These are phyloP conservation scores for Holtermanniella nyarrowii DNA, from an alignment of 768 basidiomycete genomes.

Conservation along the genomic window DNA sequence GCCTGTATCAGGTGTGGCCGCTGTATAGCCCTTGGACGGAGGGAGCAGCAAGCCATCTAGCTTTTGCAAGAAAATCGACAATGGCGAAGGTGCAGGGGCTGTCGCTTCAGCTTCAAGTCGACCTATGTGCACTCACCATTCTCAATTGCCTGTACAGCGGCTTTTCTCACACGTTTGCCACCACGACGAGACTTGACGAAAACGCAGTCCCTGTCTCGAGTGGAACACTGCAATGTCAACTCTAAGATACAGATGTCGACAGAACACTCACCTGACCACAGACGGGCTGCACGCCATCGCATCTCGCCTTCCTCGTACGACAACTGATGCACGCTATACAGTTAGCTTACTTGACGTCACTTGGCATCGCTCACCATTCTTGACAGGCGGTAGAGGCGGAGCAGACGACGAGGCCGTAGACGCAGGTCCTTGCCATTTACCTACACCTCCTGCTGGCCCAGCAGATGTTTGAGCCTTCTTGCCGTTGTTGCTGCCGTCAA, in stretches of 20 bases:
- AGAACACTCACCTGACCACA: conserved; percentile 29
- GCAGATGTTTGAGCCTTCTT: too few species aligned
- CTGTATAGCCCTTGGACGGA: conserved; percentile 1
- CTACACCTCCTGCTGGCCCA: neutral
- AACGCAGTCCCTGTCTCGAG: conserved; percentile 32
- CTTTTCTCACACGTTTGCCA: conserved; percentile 34
- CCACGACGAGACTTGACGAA: conserved; percentile 38
- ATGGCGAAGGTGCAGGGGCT: conserved; percentile 17
- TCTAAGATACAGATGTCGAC: neutral
- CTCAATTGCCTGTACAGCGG: conserved; percentile 10
- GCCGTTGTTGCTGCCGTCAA: too few species aligned
- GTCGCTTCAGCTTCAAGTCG: neutral
- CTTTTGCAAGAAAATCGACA: conserved; percentile 29
- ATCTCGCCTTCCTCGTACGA: conserved; percentile 36
- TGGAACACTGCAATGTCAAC: conserved; percentile 17
- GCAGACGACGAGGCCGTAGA: neutral
- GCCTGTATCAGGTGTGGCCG: conserved; percentile 11
- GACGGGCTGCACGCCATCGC: conserved; percentile 35
- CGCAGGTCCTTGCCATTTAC: neutral
- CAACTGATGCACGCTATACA: conserved; percentile 36
- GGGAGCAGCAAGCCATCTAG: conserved; percentile 25
- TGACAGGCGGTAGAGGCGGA: conserved; percentile 6
- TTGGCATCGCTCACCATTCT: conserved; percentile 3
- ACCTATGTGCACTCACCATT: neutral
- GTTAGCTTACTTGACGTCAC: too few species aligned